Conservation (phyloP, 2,329 filamentous ascomycete genomes). For the Dactylellina haptotyla region DNA sequence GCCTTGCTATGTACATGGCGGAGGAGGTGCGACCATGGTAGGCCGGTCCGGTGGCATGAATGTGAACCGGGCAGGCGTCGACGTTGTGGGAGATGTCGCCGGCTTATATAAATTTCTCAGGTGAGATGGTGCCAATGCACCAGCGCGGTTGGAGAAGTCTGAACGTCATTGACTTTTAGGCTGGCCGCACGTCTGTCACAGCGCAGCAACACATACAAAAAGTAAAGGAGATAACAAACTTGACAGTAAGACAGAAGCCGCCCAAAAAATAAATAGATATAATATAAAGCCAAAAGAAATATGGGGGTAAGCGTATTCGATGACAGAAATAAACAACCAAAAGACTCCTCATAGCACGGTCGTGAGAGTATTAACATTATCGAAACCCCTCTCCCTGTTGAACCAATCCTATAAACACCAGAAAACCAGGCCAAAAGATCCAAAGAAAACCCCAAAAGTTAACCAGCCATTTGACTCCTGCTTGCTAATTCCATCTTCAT, state of each 20-base stretch:
- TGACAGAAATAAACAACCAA: not conserved
- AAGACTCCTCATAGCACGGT: slow-evolving; percentile 25
- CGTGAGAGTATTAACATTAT: slow-evolving; percentile 21
- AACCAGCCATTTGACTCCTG: slow-evolving; percentile 48
- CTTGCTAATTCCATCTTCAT: slow-evolving; percentile 57
- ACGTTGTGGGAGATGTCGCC: slow-evolving; percentile 2
- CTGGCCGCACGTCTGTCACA: not conserved
- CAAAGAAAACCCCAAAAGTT: slow-evolving; percentile 3
- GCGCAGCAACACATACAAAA: slow-evolving; percentile 11
- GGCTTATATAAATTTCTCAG: not conserved
- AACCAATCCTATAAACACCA: slow-evolving; percentile 8
- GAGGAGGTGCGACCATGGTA: slow-evolving; percentile 25
- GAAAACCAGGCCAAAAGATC: not conserved
- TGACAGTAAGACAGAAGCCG: slow-evolving; percentile 10
- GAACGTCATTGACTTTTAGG: slow-evolving; percentile 34
- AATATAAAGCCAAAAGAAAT: not conserved
- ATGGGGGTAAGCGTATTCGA: not conserved
- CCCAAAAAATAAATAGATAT: slow-evolving; percentile 14
- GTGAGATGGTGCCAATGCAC: not conserved
- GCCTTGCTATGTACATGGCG: slow-evolving; percentile 47
- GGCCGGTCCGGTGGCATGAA: not conserved
- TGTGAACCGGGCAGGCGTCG: not conserved
- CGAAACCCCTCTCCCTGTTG: not conserved
- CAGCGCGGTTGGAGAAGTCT: slow-evolving; percentile 1
- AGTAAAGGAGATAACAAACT: not conserved